Evolutionary conservation across 2,329 filamentous ascomycete genomes (phyloP), one percentile per base, ranked within the genome.

Genomic region (Phialemoniopsis sp.): DNA sequence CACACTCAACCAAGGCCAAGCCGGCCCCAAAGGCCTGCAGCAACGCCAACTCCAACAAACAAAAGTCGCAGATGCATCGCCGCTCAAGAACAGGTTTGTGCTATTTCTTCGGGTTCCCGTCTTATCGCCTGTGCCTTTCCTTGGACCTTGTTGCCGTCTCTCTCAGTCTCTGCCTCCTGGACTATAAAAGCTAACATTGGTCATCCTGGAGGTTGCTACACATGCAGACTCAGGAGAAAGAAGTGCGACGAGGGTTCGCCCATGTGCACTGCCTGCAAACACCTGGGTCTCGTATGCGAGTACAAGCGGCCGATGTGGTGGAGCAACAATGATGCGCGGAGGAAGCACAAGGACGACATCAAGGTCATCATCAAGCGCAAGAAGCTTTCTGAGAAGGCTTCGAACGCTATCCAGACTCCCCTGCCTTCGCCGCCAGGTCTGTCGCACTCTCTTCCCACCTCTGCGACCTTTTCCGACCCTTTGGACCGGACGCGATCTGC

Each of bases 241-340:
- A 84, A 84, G 71, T 84, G 80, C 65, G 80, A 84, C 55, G 80
- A 84, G 61, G 78, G 76, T 46, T 66, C 70, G 29, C 77, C 78
- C 38, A 66, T 71, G 54, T 84, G 80, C 69, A 74, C 76, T 13
- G 80, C 80, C 45, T 84, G 80, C 73, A 81, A 78, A 52, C 74
- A 81, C 57, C 82, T 98, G 41, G 86, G 87, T 39, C 76, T 98
- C 41, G 75, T 77, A 55, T 98, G 93, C 70, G 89, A 97, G 72
- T 98, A 97, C 72, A 95, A 95, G 75, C 76, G 90, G 58, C 93
- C 93, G 29, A 80, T 87, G 67, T 98, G 93, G 93, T 98, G 93
- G 93, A 87, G 85, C 67, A 96, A 93, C 73, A 86, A 87, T 57
- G 89, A 95, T 47, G 81, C 86, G 57, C 78, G 93, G 51, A 80